Conservation (phyloP, 495 filamentous ascomycete genomes). For the Lindgomyces ingoldianus region DNA sequence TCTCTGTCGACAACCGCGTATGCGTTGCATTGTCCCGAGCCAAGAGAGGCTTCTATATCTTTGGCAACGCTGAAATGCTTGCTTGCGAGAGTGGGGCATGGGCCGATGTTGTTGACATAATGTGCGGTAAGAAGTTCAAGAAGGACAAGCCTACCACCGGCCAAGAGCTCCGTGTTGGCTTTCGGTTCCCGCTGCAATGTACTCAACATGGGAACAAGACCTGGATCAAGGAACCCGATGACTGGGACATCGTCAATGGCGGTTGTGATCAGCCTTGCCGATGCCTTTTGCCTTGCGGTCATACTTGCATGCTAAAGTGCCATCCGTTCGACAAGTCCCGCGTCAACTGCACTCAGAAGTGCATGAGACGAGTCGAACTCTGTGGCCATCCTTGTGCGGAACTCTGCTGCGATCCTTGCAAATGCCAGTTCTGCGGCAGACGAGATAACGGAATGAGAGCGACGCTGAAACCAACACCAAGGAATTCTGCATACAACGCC, state of each 20-base stretch:
- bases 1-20: slow-evolving; percentile 72
- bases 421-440: slow-evolving; percentile 21
- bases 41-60: slow-evolving; percentile 80
- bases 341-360: slow-evolving; percentile 38
- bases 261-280: slow-evolving; percentile 60
- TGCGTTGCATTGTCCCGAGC: slow-evolving; percentile 90
- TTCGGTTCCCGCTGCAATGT: slow-evolving; percentile 44
- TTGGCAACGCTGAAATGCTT: slow-evolving; percentile 71
- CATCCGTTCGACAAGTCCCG: slow-evolving; percentile 45
- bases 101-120: slow-evolving; percentile 43
- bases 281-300: slow-evolving; percentile 51
- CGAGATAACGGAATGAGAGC: not conserved
- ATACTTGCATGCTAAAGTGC: slow-evolving; percentile 51
- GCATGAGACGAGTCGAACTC: slow-evolving; percentile 14
- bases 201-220: slow-evolving; percentile 42
- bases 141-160: slow-evolving; percentile 4
- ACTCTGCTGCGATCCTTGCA: slow-evolving; percentile 36
- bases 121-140: slow-evolving; percentile 33
- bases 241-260: slow-evolving; percentile 55
- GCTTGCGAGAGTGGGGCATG: slow-evolving; percentile 44
- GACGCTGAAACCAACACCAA: slow-evolving; percentile 5
- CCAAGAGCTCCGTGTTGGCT: slow-evolving; percentile 41
- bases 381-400: slow-evolving; percentile 36
- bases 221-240: slow-evolving; percentile 45
- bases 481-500: not conserved